Percentiles rank a stretch among this genome's conserved stretches.
Evolutionary conservation across 192 early-diverging fungal species (phyloP).

Genomic region (Coemansia sp.): DNA sequence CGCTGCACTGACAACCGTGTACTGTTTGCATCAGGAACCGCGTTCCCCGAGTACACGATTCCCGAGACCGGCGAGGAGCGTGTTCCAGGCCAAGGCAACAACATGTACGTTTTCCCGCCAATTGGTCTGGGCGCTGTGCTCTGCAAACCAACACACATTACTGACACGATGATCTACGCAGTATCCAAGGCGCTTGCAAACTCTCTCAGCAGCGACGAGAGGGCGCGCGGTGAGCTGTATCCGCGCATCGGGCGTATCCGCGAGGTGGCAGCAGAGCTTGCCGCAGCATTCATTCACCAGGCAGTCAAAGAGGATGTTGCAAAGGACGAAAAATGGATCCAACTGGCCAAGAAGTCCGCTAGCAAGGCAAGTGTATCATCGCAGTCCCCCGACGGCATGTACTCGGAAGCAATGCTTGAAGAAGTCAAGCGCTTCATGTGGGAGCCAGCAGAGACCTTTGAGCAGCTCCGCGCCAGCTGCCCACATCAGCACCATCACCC

Average conservation of each 20-base stretch:
- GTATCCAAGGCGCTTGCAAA: slow-evolving; percentile 70
- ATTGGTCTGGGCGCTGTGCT: slow-evolving; percentile 83
- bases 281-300: slow-evolving; percentile 68
- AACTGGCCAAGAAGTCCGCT: slow-evolving; percentile 17
- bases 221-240: slow-evolving; percentile 63
- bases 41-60: slow-evolving; percentile 75
- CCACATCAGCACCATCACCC: slow-evolving; percentile 25
- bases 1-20: slow-evolving; percentile 3
- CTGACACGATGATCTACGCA: slow-evolving; percentile 79
- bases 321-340: slow-evolving; percentile 40
- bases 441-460: slow-evolving; percentile 24
- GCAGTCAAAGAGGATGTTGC: slow-evolving; percentile 55
- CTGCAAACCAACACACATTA: slow-evolving; percentile 65
- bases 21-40: slow-evolving; percentile 57
- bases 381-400: slow-evolving; percentile 14
- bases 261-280: slow-evolving; percentile 70
- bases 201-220: slow-evolving; percentile 67
- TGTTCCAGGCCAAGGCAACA: slow-evolving; percentile 84
- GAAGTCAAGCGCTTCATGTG: slow-evolving; percentile 24
- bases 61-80: slow-evolving; percentile 41
- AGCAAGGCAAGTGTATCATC: background rate
- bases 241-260: slow-evolving; percentile 58
- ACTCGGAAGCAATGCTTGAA: slow-evolving; percentile 2
- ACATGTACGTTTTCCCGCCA: slow-evolving; percentile 95
- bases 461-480: slow-evolving; percentile 20